These are phyloP conservation scores for Apiotrichum brassicae DNA, from an alignment of 1,284 basidiomycete genomes.

Conservation along the genomic window DNA sequence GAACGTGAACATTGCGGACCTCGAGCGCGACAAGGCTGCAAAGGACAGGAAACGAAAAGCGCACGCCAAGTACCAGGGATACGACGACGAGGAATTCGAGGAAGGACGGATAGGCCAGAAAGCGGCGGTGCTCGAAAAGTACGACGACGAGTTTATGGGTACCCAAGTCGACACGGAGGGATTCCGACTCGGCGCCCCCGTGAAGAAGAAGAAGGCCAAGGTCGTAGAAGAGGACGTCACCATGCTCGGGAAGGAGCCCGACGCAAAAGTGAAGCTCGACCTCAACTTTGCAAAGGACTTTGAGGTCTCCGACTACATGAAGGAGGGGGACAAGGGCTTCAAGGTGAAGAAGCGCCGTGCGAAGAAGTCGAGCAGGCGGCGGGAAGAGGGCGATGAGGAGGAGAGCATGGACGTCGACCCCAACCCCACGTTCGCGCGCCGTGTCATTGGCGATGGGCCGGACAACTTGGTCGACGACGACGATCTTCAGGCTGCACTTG, in stretches of 20 bases:
- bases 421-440: slow-evolving; percentile 40
- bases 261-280: slow-evolving; percentile 52
- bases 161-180: slow-evolving; percentile 54
- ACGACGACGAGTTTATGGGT: slow-evolving; percentile 78
- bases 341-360: slow-evolving; percentile 69
- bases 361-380: slow-evolving; percentile 67
- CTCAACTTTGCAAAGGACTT: slow-evolving; percentile 92
- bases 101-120: slow-evolving; percentile 65
- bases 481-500: slow-evolving; percentile 88
- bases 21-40: slow-evolving; percentile 59
- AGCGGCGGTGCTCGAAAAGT: slow-evolving; percentile 81
- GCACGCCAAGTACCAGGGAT: slow-evolving; percentile 77
- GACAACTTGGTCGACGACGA: slow-evolving; percentile 96
- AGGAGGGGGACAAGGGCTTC: slow-evolving; percentile 86
- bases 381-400: slow-evolving; percentile 58
- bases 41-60: slow-evolving; percentile 80
- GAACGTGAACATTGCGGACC: slow-evolving; percentile 86
- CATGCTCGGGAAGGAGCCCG: slow-evolving; percentile 44
- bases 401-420: slow-evolving; percentile 70
- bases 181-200: slow-evolving; percentile 62
- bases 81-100: slow-evolving; percentile 89
- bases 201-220: slow-evolving; percentile 47
- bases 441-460: slow-evolving; percentile 57
- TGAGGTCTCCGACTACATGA: slow-evolving; percentile 77
- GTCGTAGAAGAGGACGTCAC: slow-evolving; percentile 52